A percentile compares a stretch with the other conserved stretches of the same genome.
These are phyloP conservation scores for Volvox reticuliferus DNA, from an alignment of 139 green algal species.

Conservation along the genomic window DNA sequence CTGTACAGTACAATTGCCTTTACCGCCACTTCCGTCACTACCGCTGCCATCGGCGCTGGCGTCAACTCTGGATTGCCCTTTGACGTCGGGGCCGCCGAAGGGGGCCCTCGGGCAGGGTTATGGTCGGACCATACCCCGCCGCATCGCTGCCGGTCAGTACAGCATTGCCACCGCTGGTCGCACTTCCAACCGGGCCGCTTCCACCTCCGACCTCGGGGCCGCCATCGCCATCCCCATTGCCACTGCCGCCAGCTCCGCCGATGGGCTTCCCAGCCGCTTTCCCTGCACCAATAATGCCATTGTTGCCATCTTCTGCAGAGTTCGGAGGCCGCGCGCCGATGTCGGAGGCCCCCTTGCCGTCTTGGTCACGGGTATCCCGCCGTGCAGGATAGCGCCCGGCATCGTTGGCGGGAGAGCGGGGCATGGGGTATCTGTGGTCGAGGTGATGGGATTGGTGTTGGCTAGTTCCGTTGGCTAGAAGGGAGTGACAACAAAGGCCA, in stretches of 20 bases:
- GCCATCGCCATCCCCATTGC: background rate
- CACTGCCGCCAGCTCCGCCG: background rate
- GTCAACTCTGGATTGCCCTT: background rate
- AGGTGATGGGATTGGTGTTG: slow-evolving; percentile 34
- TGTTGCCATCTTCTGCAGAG: slow-evolving; percentile 28
- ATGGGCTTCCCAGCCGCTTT: background rate
- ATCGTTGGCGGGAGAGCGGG: background rate
- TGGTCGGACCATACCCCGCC: background rate
- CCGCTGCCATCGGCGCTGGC: background rate
- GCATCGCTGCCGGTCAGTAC: background rate
- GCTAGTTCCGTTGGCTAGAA: slow-evolving; percentile 40
- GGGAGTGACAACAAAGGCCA: background rate
- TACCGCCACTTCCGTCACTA: background rate
- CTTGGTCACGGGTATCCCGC: slow-evolving; percentile 32
- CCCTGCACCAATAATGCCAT: background rate
- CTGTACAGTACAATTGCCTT: background rate
- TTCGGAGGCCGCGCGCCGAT: background rate
- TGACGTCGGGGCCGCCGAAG: background rate
- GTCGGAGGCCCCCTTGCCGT: slow-evolving; percentile 35
- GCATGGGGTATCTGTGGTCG: background rate
- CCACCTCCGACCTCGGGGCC: background rate
- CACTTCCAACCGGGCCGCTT: too few relatives aligned
- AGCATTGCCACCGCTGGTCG: background rate
- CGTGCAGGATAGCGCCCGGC: slow-evolving; percentile 7
- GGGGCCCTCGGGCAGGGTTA: background rate